Conservation (phyloP, 768 basidiomycete species). For the Xerocomellus chrysenteron region DNA sequence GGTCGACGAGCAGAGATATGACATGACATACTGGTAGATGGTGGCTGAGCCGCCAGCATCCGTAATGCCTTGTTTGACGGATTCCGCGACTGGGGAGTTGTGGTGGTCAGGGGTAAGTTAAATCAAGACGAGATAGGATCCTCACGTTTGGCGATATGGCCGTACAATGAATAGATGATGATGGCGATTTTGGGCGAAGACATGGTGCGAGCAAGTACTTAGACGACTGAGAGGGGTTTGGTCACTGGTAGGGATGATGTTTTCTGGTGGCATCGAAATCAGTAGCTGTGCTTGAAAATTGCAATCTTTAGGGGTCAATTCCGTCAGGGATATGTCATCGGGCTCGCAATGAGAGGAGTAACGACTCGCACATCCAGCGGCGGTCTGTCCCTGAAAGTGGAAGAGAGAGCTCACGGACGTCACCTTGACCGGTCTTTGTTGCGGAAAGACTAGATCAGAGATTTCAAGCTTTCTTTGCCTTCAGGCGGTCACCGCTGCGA, state of each 20-base stretch:
- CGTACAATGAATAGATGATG: slow-evolving; percentile 72
- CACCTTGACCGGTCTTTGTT: neutral
- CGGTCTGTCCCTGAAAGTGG: neutral
- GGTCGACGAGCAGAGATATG: neutral
- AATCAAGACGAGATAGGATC: slow-evolving; percentile 3
- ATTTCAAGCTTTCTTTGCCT: neutral
- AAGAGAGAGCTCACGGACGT: slow-evolving; percentile 1
- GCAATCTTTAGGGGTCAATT: slow-evolving; percentile 8
- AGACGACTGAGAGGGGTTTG: neutral
- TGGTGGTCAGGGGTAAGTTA: slow-evolving; percentile 1
- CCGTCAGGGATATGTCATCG: slow-evolving; percentile 7
- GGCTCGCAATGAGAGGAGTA: neutral
- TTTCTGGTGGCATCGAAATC: neutral
- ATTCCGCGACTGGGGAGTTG: slow-evolving; percentile 54
- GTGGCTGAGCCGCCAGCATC: slow-evolving; percentile 47
- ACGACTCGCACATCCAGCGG: neutral
- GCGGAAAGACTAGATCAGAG: neutral
- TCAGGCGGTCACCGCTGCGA: slow-evolving; percentile 1
- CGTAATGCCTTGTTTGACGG: slow-evolving; percentile 45
- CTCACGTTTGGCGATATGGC: slow-evolving; percentile 68
- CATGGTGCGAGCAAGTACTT: slow-evolving; percentile 29
- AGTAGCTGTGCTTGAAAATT: neutral
- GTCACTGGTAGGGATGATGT: neutral
- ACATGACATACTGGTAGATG: slow-evolving; percentile 52
- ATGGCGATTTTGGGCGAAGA: slow-evolving; percentile 62